Evolutionary conservation across 2,329 filamentous ascomycete species (phyloP).

Genomic region (Talaromyces sp.): DNA sequence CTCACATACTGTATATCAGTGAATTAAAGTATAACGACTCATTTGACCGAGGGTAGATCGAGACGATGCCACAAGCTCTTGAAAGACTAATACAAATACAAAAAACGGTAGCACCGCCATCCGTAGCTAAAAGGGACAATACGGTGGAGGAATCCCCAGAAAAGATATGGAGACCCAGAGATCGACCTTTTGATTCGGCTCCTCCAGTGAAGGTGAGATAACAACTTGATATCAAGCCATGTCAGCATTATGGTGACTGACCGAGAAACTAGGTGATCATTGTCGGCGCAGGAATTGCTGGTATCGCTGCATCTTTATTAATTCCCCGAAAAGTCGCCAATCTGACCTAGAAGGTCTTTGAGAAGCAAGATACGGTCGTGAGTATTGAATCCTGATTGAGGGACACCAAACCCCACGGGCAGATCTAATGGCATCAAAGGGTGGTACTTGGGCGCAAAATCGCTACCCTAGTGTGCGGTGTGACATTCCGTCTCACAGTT

Average conservation of each 20-base stretch:
- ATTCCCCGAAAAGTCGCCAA: conserved; percentile 21
- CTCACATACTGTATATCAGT: neutral
- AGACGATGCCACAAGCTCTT: conserved; percentile 16
- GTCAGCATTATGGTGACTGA: neutral
- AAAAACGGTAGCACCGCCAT: conserved; percentile 13
- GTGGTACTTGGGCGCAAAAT: conserved; percentile 24
- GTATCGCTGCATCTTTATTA: conserved; percentile 21
- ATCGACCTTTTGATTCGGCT: conserved; percentile 19
- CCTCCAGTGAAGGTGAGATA: conserved; percentile 21
- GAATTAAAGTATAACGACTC: neutral
- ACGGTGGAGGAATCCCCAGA: neutral
- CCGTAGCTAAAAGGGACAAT: neutral
- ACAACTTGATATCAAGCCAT: neutral
- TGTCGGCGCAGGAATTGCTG: conserved; percentile 19
- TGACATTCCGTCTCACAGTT: conserved; percentile 15
- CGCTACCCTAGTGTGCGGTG: conserved; percentile 22
- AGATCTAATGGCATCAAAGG: conserved; percentile 1
- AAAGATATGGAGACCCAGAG: conserved; percentile 20
- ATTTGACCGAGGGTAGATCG: neutral
- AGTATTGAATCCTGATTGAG: neutral
- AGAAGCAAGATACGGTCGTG: conserved; percentile 21
- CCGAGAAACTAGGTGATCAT: conserved; percentile 15
- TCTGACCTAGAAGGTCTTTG: conserved; percentile 21
- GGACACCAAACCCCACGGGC: neutral
- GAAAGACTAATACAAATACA: conserved; percentile 19